A percentile compares a stretch with the other conserved stretches of the same genome.
phyloP scores from a whole-genome alignment of 257 asterid species.

The Solanum clarkiae region DNA sequence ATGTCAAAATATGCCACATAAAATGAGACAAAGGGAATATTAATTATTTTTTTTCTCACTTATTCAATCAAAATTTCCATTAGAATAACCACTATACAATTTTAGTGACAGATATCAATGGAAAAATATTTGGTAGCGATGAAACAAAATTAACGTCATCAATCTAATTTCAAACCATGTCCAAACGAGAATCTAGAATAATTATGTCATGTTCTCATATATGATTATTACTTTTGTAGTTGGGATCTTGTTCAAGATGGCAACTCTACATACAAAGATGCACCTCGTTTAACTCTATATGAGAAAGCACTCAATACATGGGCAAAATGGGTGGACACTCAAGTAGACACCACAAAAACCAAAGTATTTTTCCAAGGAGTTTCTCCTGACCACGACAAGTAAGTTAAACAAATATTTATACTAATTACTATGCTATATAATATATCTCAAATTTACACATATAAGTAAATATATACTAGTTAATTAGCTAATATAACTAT shows the following conservation, averaged over 20 bases:
- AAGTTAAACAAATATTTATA: not conserved
- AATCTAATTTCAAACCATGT: not conserved
- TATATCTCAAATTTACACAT: no score
- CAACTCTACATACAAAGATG: constrained; percentile 18
- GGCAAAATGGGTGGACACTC: constrained; percentile 43
- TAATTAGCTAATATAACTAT: no score
- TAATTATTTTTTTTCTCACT: not conserved
- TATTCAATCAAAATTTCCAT: not conserved
- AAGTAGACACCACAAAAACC: constrained; percentile 19
- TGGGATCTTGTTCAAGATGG: constrained; percentile 51
- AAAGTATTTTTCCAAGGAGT: constrained; percentile 47
- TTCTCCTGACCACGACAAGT: constrained; percentile 55
- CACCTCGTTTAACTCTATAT: constrained; percentile 30
- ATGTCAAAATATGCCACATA: no score
- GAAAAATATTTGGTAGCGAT: not conserved
- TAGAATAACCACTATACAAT: not conserved
- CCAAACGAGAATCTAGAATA: no score
- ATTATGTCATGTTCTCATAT: not conserved
- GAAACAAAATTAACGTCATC: not conserved
- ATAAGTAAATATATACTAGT: no score
- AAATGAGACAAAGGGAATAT: no score
- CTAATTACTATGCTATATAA: not conserved
- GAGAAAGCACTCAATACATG: constrained; percentile 36
- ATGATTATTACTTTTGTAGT: constrained; percentile 1
- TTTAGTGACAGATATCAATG: not conserved